Evolutionary conservation across 2,329 filamentous ascomycete species (phyloP), one percentile per base, ranked within the genome.

Genomic region (Alternaria consortialis): DNA sequence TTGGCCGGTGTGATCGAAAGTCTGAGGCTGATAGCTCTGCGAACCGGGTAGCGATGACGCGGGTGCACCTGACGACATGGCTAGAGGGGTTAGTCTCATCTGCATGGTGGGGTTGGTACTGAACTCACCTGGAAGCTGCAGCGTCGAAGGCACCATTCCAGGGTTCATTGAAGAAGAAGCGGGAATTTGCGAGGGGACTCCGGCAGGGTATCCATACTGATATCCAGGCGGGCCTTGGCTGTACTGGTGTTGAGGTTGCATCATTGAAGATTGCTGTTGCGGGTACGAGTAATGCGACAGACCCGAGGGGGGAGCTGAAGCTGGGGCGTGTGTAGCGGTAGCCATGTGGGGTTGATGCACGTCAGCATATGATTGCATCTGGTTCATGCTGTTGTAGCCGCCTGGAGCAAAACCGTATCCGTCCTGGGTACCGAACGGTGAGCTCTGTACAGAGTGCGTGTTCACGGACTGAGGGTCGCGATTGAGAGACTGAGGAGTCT

Each of bases 1-100:
- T 79, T 98, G 95, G 8, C 95, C 95, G n/a, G 92, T 96, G 7
- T 90, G 91, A 76, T 98, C 95, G 75, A 91, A 93, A 27, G 85
- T 81, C 67, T 86, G 85, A 4, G 73, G 82, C 17, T 72, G 72
- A 46, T 77, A 77, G 62, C 63, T 72, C 55, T 76, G 76, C 13
- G 73, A 69, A 25, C 74, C 74, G 12, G 72, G 62, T 15, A 76
- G 57, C 11, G 70, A 63, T 7, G 73, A 64, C 2, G 71, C 64
- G 12, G 76, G 73, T 11, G 74, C 75, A 29, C 67, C 69, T 46
- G 76, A 69, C 13, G 73, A 71, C 76, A 79, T 78, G 34, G 76
- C 76, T 76, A 20, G 15, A 32, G 50, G 7, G 12, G 46, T 72
- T 34, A 72, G 65, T 36, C 6, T 32, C 5, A 13, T 42, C 32